Base-by-base conservation (phyloP, 176 grass and related monocot species). In the Triticum timopheevii region DNA sequence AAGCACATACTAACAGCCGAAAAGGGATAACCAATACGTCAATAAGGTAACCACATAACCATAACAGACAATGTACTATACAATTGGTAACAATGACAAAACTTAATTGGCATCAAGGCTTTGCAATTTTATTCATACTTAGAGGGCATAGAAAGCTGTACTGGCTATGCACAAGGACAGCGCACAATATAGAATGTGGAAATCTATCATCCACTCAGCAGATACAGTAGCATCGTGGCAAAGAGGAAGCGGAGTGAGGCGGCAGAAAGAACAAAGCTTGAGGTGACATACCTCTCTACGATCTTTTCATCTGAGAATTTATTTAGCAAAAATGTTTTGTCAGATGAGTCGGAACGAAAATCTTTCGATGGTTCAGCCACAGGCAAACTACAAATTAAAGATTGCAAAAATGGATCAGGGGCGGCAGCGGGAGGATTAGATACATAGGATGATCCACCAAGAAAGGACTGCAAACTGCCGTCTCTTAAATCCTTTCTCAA, bases 321-420 rank as follows among this genome's bases (percentile, higher is more conserved):
- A 84, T 86, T 93, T 80, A 90, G 74, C 49, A 94, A 76, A 89
- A 70, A 80, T 80, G 89, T 91, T 77, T 90, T 87, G 81, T 82
- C 85, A 86, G 86, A 88, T 84, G 93, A 82, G 78, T 93, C 88
- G 33, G 90, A 81, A 89, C 91, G 90, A 88, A 86, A 83, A 70
- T 90, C 88, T 93, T 93, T 98, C 42, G 83, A 88, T 66, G 73
- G 83, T 80, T 95, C 96, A 65, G 81, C 91, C 71, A 92, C 68
- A 87, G 93, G 90, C 31, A 95, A 90, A 92, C 77, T 95, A 88
- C 86, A 93, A 91, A 98, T 87, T 85, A 98, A 89, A 77, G 96
- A 98, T 77, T 91, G 92, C 59, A 98, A 87, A 90, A 98, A 98
- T 70, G 93, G 93, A 89, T 95, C 96, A 73, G 93, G 83, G 75